Base-by-base conservation (phyloP, 1,284 basidiomycete genomes). In the Ustilago nuda region DNA sequence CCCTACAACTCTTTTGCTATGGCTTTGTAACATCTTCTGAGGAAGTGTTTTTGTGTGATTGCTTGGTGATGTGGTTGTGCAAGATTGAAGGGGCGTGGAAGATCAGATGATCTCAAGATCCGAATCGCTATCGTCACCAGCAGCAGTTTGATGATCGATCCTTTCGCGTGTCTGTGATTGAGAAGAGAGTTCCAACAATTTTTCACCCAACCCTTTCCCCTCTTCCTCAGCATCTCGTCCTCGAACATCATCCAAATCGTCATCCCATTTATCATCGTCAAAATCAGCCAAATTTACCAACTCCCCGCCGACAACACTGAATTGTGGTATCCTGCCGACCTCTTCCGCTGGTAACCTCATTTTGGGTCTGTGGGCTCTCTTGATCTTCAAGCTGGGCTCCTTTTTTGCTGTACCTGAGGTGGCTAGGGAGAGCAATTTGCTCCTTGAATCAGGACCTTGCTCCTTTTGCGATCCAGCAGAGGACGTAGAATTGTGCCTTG, bases 71-170 rank as follows among this genome's bases (percentile, higher is more conserved):
- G 30, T n/a, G 52, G 17, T 8, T 53, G 33, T 36, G 51, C 12
- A 53, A 19, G 43, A 45, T n/a, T 53, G 51, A 33, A n/a, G 9
- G 8, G 51, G 27, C 6, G 15, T 17, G 33, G 6, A 12, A 27
- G 23, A 27, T 51, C 23, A 75, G 32, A 75, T 66, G 67, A 75
- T 75, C 35, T 75, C 72, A 2, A 69, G 56, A 36, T 70, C 72
- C 19, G 66, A 69, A 30, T 75, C 72, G 17, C 57, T 55, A 19
- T 64, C 57, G 1, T 61, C 61, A 12, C 46, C 56, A 6, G 37
- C 11, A 2, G 36, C 4, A 3, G 12, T 3, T 13, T 45, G 15
- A 39, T 23, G n/a, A 9, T 48, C 46, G 46, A 48, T 48, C 9
- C n/a, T 48, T 17, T 13, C 51, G 58, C 53, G 30, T 27, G 23